Evolutionary conservation across 306 rosid genomes (phyloP).

Genomic region (Elaeagnus macrophylla): DNA sequence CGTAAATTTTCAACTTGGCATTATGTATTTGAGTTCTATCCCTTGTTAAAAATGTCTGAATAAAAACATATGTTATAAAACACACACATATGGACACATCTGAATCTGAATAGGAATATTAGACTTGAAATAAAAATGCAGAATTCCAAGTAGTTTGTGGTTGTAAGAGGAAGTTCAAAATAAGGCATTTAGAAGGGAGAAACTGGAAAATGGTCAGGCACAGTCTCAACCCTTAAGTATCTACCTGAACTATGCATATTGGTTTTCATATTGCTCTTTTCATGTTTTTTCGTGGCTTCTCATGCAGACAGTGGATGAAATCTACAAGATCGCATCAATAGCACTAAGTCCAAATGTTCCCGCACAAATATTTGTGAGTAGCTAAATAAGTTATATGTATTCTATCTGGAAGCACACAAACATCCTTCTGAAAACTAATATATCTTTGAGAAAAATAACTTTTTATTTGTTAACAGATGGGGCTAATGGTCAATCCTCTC

Average conservation of each 20-base stretch:
- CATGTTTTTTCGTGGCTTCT: no score
- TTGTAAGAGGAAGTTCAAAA: background rate
- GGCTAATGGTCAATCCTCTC: slow-evolving; percentile 86
- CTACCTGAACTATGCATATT: background rate
- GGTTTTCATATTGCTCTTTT: no score
- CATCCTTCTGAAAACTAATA: slow-evolving; percentile 6
- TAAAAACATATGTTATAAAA: background rate
- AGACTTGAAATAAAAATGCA: slow-evolving; percentile 5
- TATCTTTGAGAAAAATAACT: slow-evolving; percentile 8
- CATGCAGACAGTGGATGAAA: slow-evolving; percentile 90
- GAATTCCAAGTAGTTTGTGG: slow-evolving; percentile 4
- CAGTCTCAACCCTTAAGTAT: no score
- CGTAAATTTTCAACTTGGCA: slow-evolving; percentile 6
- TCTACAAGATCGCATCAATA: slow-evolving; percentile 80
- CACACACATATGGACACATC: background rate
- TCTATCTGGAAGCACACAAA: slow-evolving; percentile 1
- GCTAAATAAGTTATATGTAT: slow-evolving; percentile 16
- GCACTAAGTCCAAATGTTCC: slow-evolving; percentile 98
- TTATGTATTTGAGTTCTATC: slow-evolving; percentile 14
- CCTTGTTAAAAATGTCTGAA: slow-evolving; percentile 6
- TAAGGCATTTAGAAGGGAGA: background rate
- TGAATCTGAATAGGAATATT: slow-evolving; percentile 5
- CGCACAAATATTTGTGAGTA: slow-evolving; percentile 97
- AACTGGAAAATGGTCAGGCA: background rate
- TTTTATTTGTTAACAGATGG: slow-evolving; percentile 61